Percentiles rank a stretch among this genome's conserved stretches.
Conservation (phyloP, 1,139 yeast species). For the Suhomyces maxii region DNA sequence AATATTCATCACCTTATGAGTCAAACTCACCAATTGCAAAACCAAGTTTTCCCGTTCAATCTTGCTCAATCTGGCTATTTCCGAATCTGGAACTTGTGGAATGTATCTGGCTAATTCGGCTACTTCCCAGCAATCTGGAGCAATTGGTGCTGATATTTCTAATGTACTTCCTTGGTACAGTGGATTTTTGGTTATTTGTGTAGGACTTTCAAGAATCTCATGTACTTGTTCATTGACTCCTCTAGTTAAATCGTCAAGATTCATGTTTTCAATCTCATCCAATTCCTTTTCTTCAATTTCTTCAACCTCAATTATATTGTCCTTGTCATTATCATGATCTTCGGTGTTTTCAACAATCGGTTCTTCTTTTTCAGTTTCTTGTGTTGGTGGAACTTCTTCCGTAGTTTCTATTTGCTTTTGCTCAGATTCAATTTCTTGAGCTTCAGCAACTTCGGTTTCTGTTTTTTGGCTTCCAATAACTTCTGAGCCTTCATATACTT, state of each 20-base stretch:
- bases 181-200: neutral
- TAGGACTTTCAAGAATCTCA: neutral
- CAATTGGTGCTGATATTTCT: neutral
- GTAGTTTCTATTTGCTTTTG: neutral
- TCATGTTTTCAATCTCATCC: too few relatives aligned
- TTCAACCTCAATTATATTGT: too few relatives aligned
- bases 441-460: neutral
- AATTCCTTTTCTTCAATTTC: too few relatives aligned
- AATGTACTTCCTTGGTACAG: neutral
- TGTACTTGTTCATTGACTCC: neutral
- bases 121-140: neutral
- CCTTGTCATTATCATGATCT: too few relatives aligned
- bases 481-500: neutral
- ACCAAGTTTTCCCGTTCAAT: constrained; percentile 4
- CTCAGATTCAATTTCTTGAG: neutral
- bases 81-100: constrained; percentile 14
- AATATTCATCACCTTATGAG: constrained; percentile 7
- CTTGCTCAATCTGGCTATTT: constrained; percentile 19
- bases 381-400: too few relatives aligned
- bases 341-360: too few relatives aligned
- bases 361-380: too few relatives aligned
- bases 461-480: neutral
- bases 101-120: neutral
- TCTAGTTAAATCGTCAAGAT: too few relatives aligned
- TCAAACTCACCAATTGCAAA: constrained; percentile 4